Base-by-base conservation (phyloP, 495 filamentous ascomycete species). In the Penicillium nucicola region DNA sequence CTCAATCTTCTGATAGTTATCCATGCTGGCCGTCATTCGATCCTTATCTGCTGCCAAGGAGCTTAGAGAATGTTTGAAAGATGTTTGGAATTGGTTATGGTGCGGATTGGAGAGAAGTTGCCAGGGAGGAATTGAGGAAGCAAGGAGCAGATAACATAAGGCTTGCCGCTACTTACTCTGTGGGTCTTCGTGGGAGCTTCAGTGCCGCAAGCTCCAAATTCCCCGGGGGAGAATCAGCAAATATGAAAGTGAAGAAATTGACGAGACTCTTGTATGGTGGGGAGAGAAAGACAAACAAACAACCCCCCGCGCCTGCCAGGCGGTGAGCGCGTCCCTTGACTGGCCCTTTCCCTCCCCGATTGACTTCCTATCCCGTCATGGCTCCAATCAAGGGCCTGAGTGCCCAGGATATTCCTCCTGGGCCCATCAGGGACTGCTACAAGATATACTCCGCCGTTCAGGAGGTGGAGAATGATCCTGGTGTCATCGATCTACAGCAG, bases 1-100 rank as follows among this genome's bases (percentile, higher is more conserved):
- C 78, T 99, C 93, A 50, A 99, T 87, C 76, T 97, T 97, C 77
- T 97, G 91, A 71, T 99, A 99, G 69, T 97, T 96, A 67, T 99
- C 93, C 93, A 99, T 99, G 56, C 51, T 62, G 61, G 40, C 40
- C 13, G 32, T 12, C 15, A 40, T 42, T 32, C 25, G 14, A 30
- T 48, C 14, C 42, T 53, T 25, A 2, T 32, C 51, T 55, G 25
- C 12, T n/a, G 4, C 19, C 13, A 11, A 17, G 15, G 6, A 25
- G 45, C 32, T 58, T 52, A 60, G 58, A 15, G 34, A 38, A 42
- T 31, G 11, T 17, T 25, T 37, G 41, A 36, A 55, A 38, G 8
- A 19, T 13, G n/a, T 11, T 42, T 20, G 9, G 25, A 49, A 36
- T 30, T 31, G n/a, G 33, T 36, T 28, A 23, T 47, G 52, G 50